Percentiles rank a stretch among this genome's conserved stretches.
phyloP scores from a whole-genome alignment of 306 rosid species.

The Prosopis cineraria region DNA sequence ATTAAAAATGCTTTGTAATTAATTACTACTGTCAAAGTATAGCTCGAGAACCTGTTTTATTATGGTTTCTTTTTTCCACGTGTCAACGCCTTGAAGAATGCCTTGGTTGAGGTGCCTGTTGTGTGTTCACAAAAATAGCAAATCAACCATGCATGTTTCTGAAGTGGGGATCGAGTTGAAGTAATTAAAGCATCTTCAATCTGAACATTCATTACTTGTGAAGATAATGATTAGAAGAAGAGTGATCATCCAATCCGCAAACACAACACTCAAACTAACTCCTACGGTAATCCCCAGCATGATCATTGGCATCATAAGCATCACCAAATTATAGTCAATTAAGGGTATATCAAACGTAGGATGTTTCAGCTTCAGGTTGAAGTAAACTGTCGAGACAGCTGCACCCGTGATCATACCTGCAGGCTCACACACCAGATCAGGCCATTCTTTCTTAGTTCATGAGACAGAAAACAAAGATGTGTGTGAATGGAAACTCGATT shows the following conservation, averaged over 20 bases:
- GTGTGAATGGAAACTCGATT: too few species aligned
- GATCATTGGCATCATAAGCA: constrained; percentile 64
- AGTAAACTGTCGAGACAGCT: constrained; percentile 55
- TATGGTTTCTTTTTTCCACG: constrained; percentile 67
- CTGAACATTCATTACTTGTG: constrained; percentile 37
- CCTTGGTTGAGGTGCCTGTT: constrained; percentile 54
- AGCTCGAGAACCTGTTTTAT: constrained; percentile 55
- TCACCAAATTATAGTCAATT: constrained; percentile 59
- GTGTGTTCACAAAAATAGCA: background rate
- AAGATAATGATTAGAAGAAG: constrained; percentile 60
- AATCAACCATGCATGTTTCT: background rate
- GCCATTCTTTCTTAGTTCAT: background rate
- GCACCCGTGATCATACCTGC: constrained; percentile 78
- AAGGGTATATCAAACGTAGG: constrained; percentile 58
- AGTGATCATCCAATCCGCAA: constrained; percentile 74
- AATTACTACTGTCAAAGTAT: too few species aligned
- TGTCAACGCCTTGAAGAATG: constrained; percentile 61
- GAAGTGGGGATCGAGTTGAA: background rate
- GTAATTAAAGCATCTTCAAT: background rate
- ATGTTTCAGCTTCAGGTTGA: constrained; percentile 59
- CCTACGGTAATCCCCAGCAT: constrained; percentile 70
- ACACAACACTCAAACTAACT: constrained; percentile 56
- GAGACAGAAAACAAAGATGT: too few species aligned
- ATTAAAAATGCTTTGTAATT: too few species aligned
- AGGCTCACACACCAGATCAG: background rate